Evolutionary conservation across 257 asterid species (phyloP).

Genomic region (Solanum pennellii): DNA sequence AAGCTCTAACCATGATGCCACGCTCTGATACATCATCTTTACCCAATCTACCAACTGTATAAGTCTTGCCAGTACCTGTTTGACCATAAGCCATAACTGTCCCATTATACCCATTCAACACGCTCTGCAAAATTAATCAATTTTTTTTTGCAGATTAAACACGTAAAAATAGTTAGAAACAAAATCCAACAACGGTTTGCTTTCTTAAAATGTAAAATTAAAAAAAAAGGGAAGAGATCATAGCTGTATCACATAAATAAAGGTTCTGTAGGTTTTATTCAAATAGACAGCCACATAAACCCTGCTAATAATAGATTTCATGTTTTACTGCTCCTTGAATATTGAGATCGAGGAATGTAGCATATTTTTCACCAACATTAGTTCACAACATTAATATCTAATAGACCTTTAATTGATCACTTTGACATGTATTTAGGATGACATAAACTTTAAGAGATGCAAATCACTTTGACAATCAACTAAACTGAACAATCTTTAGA

Average conservation of each 20-base stretch:
- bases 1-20: constrained; percentile 87
- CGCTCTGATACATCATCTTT: constrained; percentile 72
- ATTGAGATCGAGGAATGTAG: neutral
- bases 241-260: neutral
- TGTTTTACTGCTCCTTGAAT: neutral
- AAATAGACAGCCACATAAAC: neutral
- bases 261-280: neutral
- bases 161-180: neutral
- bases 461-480: neutral
- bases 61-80: constrained; percentile 93
- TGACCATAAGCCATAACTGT: constrained; percentile 92
- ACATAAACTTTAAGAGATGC: neutral
- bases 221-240: neutral
- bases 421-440: neutral
- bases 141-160: neutral
- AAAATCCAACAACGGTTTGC: neutral
- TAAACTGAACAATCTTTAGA: neutral
- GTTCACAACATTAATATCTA: neutral
- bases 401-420: neutral
- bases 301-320: neutral
- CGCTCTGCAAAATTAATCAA: constrained; percentile 53
- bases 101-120: constrained; percentile 83
- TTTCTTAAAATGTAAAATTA: neutral
- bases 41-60: constrained; percentile 72
- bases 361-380: neutral